phyloP scores from a whole-genome alignment of 768 basidiomycete species.

The Amanita pseudoporphyria region DNA sequence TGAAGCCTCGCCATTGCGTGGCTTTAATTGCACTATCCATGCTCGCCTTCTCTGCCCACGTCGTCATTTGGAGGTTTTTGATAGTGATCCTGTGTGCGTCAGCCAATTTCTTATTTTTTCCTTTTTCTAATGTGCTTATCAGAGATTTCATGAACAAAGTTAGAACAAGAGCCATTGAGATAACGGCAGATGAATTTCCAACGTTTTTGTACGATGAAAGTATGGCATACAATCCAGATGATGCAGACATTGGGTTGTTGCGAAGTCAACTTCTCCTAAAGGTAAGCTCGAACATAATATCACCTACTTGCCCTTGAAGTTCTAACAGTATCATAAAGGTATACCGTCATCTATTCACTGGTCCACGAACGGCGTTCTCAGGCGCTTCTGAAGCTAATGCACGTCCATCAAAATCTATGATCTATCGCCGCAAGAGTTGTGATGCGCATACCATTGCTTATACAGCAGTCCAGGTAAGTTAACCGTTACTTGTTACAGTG shows the following conservation, averaged over 20 bases:
- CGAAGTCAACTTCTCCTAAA: not conserved
- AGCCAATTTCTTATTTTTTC: no score
- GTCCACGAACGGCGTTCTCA: not conserved
- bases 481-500: not conserved
- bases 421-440: not conserved
- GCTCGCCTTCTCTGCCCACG: not conserved
- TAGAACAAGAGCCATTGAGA: not conserved
- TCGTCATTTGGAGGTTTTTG: not conserved
- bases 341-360: not conserved
- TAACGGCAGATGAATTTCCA: not conserved
- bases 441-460: not conserved
- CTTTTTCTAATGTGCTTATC: no score
- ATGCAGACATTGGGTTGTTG: not conserved
- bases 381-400: not conserved
- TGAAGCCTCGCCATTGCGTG: no score
- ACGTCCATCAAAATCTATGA: not conserved
- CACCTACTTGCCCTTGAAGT: not conserved
- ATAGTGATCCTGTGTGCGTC: not conserved
- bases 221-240: not conserved
- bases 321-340: not conserved
- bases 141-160: not conserved
- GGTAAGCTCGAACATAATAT: not conserved
- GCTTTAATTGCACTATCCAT: not conserved
- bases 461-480: not conserved
- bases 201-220: not conserved